These are phyloP conservation scores for Cryphonectria radicalis DNA, from an alignment of 2,329 filamentous ascomycete species.

Conservation along the genomic window DNA sequence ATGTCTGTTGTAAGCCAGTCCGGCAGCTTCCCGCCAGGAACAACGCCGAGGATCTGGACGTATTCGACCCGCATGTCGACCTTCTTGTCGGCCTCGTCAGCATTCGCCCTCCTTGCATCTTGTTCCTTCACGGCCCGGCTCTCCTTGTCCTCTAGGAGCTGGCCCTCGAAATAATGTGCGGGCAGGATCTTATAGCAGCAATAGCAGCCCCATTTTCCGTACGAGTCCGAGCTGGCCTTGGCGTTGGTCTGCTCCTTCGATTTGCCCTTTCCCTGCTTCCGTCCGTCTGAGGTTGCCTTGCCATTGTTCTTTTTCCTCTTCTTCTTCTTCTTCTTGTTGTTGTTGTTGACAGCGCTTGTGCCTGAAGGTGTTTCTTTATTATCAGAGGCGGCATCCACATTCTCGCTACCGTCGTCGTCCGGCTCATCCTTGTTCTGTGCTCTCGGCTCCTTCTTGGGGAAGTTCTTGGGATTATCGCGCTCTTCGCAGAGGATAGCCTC, in stretches of 20 bases:
- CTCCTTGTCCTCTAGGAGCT: slow-evolving; percentile 18
- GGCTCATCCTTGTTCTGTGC: not conserved
- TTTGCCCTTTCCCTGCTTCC: not conserved
- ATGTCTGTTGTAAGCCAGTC: slow-evolving; percentile 24
- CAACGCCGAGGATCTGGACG: slow-evolving; percentile 19
- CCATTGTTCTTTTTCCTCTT: not conserved
- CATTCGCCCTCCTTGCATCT: slow-evolving; percentile 9
- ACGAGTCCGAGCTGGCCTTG: slow-evolving; percentile 1
- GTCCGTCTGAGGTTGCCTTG: not conserved
- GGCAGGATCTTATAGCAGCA: slow-evolving; percentile 26
- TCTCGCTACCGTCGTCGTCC: not conserved
- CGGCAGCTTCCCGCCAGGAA: slow-evolving; percentile 2
- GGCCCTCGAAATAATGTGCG: slow-evolving; percentile 23
- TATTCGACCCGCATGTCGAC: slow-evolving; percentile 27
- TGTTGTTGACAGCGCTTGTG: not conserved
- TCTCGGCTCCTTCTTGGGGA: slow-evolving; percentile 16
- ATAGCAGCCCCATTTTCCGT: slow-evolving; percentile 22
- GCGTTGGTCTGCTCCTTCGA: not conserved
- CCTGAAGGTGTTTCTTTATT: not conserved
- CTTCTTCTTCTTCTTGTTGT: no score
- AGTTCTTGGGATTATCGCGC: slow-evolving; percentile 20
- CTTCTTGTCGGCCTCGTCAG: slow-evolving; percentile 22
- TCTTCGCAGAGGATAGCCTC: slow-evolving; percentile 21
- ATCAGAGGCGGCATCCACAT: not conserved
- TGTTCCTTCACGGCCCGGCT: slow-evolving; percentile 9